phyloP scores from a whole-genome alignment of 2,329 filamentous ascomycete species.

The Aspergillus melleus region DNA sequence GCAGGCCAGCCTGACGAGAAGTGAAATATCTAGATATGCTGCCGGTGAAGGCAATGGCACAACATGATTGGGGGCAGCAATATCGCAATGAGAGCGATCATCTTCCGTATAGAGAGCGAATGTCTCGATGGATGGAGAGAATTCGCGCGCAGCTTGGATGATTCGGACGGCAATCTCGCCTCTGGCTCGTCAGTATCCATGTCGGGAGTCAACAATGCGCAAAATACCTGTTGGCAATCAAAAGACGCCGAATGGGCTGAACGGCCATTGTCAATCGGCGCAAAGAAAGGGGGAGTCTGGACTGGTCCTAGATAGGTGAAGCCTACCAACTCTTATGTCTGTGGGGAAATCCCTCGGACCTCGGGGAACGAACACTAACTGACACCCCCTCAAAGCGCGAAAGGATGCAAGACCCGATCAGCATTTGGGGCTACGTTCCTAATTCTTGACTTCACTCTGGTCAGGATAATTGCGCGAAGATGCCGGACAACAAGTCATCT shows the following conservation, averaged over 20 bases:
- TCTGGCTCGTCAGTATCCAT: slow-evolving; percentile 34
- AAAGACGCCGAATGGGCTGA: slow-evolving; percentile 45
- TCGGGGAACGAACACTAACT: slow-evolving; percentile 7
- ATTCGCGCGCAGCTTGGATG: slow-evolving; percentile 59
- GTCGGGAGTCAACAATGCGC: not conserved
- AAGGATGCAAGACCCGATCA: not conserved
- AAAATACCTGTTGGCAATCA: slow-evolving; percentile 55
- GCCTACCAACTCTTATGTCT: not conserved
- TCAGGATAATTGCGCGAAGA: not conserved
- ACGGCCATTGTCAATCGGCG: slow-evolving; percentile 19
- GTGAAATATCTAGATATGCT: slow-evolving; percentile 55
- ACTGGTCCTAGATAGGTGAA: not conserved
- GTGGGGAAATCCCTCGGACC: slow-evolving; percentile 18
- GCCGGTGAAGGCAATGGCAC: slow-evolving; percentile 53
- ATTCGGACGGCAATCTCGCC: slow-evolving; percentile 66
- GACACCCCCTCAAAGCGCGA: slow-evolving; percentile 12
- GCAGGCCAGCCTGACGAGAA: slow-evolving; percentile 49
- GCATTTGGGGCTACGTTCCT: not conserved
- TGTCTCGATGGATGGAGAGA: slow-evolving; percentile 52
- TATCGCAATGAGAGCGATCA: slow-evolving; percentile 56
- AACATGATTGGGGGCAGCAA: slow-evolving; percentile 49
- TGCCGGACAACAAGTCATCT: slow-evolving; percentile 18
- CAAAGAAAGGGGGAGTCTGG: not conserved
- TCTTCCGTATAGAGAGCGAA: slow-evolving; percentile 56
- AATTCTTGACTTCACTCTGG: not conserved